Percentiles rank a stretch among this genome's conserved stretches.
phyloP scores from a whole-genome alignment of 805 yeast species.

The Saturnispora kantuleensis region DNA sequence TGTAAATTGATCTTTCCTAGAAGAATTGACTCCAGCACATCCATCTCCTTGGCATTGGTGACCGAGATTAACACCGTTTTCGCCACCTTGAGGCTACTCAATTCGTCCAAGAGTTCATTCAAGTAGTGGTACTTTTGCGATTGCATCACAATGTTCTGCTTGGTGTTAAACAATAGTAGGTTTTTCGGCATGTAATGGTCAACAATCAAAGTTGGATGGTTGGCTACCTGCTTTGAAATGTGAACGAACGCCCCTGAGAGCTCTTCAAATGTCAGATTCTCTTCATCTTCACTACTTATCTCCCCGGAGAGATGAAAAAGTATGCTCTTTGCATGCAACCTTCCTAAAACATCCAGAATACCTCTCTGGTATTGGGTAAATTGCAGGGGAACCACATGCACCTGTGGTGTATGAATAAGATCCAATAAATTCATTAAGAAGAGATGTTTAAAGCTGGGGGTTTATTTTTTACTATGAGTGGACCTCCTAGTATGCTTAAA shows the following conservation, averaged over 20 bases:
- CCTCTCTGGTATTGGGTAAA: conserved; percentile 36
- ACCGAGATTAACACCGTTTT: conserved; percentile 41
- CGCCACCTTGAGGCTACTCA: conserved; percentile 17
- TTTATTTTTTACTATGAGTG: no score
- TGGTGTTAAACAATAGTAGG: conserved; percentile 54
- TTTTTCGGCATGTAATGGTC: conserved; percentile 72
- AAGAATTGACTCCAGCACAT: conserved; percentile 66
- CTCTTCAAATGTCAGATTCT: conserved; percentile 21
- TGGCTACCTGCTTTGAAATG: conserved; percentile 40
- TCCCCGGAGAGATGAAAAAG: conserved; percentile 2
- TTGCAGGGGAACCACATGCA: conserved; percentile 32
- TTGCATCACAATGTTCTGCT: conserved; percentile 39
- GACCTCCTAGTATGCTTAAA: conserved; percentile 8
- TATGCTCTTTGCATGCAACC: conserved; percentile 29
- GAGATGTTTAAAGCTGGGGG: no score
- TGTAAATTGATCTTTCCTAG: conserved; percentile 56
- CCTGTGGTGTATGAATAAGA: conserved; percentile 9
- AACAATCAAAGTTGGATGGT: conserved; percentile 63
- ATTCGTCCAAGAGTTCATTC: conserved; percentile 37
- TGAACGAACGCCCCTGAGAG: conserved; percentile 34
- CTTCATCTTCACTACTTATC: neutral
- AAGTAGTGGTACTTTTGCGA: conserved; percentile 53
- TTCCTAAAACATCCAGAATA: conserved; percentile 33
- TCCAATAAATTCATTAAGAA: conserved; percentile 2
- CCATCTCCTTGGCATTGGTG: conserved; percentile 56